A percentile compares a stretch with the other conserved stretches of the same genome.
phyloP scores from a whole-genome alignment of 225 moss, liverwort and hornwort genomes.

The Ulota crispa region DNA sequence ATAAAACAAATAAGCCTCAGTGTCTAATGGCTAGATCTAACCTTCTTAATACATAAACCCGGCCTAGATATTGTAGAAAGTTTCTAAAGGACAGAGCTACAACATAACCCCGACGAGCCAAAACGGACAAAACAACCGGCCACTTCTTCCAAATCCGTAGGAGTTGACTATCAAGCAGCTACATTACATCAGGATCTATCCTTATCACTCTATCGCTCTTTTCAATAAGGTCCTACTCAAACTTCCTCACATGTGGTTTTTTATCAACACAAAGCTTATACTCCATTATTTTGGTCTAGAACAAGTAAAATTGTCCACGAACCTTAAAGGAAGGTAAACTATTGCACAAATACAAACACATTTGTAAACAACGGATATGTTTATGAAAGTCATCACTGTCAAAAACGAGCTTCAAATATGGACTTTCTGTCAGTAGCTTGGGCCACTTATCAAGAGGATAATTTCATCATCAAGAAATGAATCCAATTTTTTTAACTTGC shows the following conservation, averaged over 20 bases:
- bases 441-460: not conserved
- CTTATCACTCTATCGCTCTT: no score
- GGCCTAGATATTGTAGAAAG: no score
- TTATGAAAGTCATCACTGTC: not conserved
- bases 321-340: not conserved
- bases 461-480: not conserved
- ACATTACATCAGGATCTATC: no score
- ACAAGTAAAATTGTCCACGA: not conserved
- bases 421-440: not conserved
- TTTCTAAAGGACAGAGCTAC: not conserved
- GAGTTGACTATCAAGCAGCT: not conserved
- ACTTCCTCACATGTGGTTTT: no score
- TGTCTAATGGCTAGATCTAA: not conserved
- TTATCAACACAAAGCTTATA: no score
- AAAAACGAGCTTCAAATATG: not conserved
- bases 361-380: not conserved
- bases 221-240: no score
- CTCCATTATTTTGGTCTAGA: no score
- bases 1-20: constrained; percentile 27
- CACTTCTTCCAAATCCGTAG: not conserved
- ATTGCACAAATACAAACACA: not conserved
- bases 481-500: constrained; percentile 10
- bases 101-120: not conserved
- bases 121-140: not conserved
- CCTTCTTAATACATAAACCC: not conserved